Evolutionary conservation across 2,329 filamentous ascomycete species (phyloP).

Genomic region (Colletotrichum sidae): DNA sequence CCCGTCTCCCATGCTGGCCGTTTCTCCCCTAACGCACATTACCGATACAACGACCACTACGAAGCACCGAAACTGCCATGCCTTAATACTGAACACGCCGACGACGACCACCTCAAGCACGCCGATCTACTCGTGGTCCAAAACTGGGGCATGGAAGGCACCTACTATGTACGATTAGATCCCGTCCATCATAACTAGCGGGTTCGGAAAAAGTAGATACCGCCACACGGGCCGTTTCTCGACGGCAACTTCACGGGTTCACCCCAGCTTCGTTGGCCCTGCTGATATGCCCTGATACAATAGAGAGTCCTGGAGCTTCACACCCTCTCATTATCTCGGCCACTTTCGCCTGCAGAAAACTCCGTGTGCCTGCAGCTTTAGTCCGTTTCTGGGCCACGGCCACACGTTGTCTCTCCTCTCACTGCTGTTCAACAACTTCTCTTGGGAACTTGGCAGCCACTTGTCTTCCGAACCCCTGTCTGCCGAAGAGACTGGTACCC

Average conservation of each 20-base stretch:
- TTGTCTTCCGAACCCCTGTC: constrained; percentile 13
- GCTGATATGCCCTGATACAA: constrained; percentile 9
- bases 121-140: too few relatives aligned
- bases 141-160: not conserved
- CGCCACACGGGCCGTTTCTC: constrained; percentile 16
- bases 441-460: constrained; percentile 21
- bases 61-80: too few relatives aligned
- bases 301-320: constrained; percentile 1
- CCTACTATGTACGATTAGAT: not conserved
- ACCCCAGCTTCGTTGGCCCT: constrained; percentile 15
- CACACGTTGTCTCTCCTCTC: not conserved
- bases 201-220: constrained; percentile 17
- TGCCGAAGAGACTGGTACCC: constrained; percentile 25
- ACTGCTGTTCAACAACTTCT: not conserved
- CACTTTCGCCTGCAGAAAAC: constrained; percentile 24
- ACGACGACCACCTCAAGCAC: too few relatives aligned
- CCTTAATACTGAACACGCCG: too few relatives aligned
- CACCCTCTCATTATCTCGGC: constrained; percentile 11
- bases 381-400: constrained; percentile 22
- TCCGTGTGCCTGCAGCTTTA: constrained; percentile 29
- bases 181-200: not conserved
- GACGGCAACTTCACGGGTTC: constrained; percentile 17
- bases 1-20: too few relatives aligned
- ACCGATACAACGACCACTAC: too few relatives aligned
- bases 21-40: too few relatives aligned